Base-by-base conservation (phyloP, 2,329 filamentous ascomycete species). In the Monilinia vaccinii-corymbosi region DNA sequence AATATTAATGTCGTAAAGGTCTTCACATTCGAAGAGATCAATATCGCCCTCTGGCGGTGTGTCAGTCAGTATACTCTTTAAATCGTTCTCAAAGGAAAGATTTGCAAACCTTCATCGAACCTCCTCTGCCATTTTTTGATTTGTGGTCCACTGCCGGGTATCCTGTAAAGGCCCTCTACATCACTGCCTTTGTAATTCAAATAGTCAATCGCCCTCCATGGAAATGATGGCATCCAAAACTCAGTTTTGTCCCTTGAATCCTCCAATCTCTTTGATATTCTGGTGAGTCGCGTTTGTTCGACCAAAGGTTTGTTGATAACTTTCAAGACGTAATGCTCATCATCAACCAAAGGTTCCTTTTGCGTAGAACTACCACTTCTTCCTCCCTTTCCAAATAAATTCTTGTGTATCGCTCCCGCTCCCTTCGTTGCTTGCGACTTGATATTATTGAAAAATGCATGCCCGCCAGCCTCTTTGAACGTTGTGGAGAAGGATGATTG, bases 191-290 rank as follows among this genome's bases (percentile, higher is more conserved):
- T 95, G 75, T 92, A 94, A 73, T 97, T 97, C 56, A 97, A 78
- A 72, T 96, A 97, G 75, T 97, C 93, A 65, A 97, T 97, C 61
- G 91, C 95, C 64, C 93, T 82, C 88, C 93, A 97, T 0, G 93
- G 92, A 61, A 97, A 86, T 8, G 91, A 89, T 14, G 93, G 93
- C 92, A 97, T 96, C 93, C 93, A 97, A 71, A 95, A 97, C 71
- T 97, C 93, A 0, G 93, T 97, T 78, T 97, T 97, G 71, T 97
- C 93, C 63, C 87, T 84, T 11, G 92, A 96, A 62, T 89, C 84
- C 70, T 95, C 90, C 47, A 97, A 77, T 34, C 88, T 84, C 74
- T 93, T 95, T 9, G 91, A 95, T 71, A 97, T 97, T 64, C 93
- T 83, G 0, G 93, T 97, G 64, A 86, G 79, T n/a, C 93, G 85